Percentiles rank a stretch among this genome's conserved stretches.
These are phyloP conservation scores for Aspergillus wentii DNA, from an alignment of 495 filamentous ascomycete genomes.

Conservation along the genomic window DNA sequence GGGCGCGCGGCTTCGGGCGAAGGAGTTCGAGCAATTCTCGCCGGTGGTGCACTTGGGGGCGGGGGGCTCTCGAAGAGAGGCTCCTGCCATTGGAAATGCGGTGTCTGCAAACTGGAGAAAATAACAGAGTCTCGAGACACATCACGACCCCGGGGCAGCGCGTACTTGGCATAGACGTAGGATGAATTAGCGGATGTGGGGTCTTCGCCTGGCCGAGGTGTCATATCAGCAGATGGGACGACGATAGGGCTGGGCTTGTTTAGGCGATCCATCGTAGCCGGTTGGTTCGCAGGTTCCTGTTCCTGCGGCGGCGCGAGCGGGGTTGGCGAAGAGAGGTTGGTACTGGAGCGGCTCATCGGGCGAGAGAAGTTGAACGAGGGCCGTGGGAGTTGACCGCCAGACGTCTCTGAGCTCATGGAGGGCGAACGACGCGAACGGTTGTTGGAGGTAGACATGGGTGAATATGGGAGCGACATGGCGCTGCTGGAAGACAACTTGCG, in stretches of 20 bases:
- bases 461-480: constrained; percentile 54
- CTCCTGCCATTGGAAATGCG: constrained; percentile 57
- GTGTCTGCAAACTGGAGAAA: constrained; percentile 56
- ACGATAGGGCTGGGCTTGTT: constrained; percentile 37
- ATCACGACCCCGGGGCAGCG: constrained; percentile 73
- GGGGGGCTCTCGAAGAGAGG: constrained; percentile 48
- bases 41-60: constrained; percentile 34
- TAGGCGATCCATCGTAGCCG: constrained; percentile 24
- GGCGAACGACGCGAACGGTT: constrained; percentile 62
- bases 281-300: constrained; percentile 2
- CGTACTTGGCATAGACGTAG: constrained; percentile 79
- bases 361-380: constrained; percentile 91
- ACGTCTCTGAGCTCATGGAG: constrained; percentile 75
- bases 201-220: constrained; percentile 18
- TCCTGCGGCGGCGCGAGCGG: constrained; percentile 26
- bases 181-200: constrained; percentile 55
- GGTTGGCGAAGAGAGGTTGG: constrained; percentile 46
- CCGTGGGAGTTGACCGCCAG: constrained; percentile 58
- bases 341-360: constrained; percentile 73
- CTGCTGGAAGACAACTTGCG: constrained; percentile 65
- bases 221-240: constrained; percentile 23
- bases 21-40: constrained; percentile 26
- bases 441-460: constrained; percentile 57
- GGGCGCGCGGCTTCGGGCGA: constrained; percentile 24
- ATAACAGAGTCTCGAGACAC: constrained; percentile 66